Base-by-base conservation (phyloP, 768 basidiomycete genomes). In the Pleurotus giganteus region DNA sequence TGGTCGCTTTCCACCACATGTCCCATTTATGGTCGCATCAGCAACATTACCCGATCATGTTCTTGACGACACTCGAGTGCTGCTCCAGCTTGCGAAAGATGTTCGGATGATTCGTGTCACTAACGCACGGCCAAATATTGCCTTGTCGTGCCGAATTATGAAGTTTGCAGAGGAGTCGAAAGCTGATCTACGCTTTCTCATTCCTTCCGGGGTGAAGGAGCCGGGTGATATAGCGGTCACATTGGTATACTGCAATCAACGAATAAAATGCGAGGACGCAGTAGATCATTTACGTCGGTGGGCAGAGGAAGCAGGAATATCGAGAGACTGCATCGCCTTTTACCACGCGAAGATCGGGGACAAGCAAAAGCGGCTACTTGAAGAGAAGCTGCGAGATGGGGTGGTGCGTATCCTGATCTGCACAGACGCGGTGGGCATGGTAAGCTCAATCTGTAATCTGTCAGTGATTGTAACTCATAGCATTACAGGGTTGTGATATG, bases 401-500 rank as follows among this genome's bases (percentile, higher is more conserved):
- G 28, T 42, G 21, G 45, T 66, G 9, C 62, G 61, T 1, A 58
- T 66, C 41, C 24, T 63, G 13, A 57, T 57, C 23, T 63, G 62
- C 34, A 69, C 66, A 21, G 61, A 65, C 28, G 65, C 66, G 3
- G 47, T 64, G 3, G 66, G 67, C 41, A 67, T 69, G 67, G 67
- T 66, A 17, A 46, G 64, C 47, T 27, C 36, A 19, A 55, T 53
- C 4, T 7, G 7, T 34, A 15, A 34, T 15, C 8, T 34, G 15
- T 7, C 32, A 15, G 15, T 7, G 32, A 34, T 15, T 7, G 32
- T 15, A 34, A 15, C 8, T 34, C 15, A 15, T 7, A 7, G 32
- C 7, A 7, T 34, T 34, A 7, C 32, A 34, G 32, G 32, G 32
- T 15, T 34, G 32, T 15, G 32, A 34, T 15, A 34, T 34, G 32